These are phyloP conservation scores for Talaromyces pinophilus DNA, from an alignment of 2,329 filamentous ascomycete genomes.

Conservation along the genomic window DNA sequence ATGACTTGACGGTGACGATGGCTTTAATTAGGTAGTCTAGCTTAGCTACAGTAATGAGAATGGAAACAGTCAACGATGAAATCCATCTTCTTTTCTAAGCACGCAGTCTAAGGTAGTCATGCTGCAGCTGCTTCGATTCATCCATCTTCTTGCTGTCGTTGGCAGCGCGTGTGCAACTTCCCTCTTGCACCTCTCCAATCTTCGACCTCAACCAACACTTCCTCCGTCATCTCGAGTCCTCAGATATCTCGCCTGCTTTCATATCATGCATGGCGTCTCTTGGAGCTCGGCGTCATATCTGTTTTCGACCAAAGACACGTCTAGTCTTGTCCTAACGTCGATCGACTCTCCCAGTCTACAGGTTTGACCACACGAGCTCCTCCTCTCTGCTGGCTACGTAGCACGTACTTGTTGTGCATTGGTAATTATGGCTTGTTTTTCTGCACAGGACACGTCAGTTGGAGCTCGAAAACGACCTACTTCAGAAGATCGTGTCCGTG, in stretches of 20 bases:
- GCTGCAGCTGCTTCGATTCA: slow-evolving; percentile 4
- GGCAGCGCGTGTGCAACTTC: background rate
- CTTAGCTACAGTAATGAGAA: background rate
- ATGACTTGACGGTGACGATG: background rate
- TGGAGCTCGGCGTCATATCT: background rate
- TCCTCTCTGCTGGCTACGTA: background rate
- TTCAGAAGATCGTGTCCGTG: background rate
- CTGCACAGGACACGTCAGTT: slow-evolving; percentile 10
- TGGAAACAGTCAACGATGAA: background rate
- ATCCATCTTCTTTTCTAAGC: background rate
- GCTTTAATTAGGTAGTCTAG: background rate
- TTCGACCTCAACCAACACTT: background rate
- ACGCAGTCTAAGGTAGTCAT: background rate
- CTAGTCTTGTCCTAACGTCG: background rate
- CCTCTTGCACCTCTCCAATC: background rate
- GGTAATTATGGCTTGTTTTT: background rate
- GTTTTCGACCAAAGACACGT: background rate
- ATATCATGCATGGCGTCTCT: background rate
- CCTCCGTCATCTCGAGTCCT: background rate
- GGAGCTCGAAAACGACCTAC: background rate
- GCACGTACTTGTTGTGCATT: background rate
- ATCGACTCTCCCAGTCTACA: background rate
- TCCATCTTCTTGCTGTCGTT: background rate
- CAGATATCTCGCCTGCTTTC: background rate
- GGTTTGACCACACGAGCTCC: background rate